phyloP scores from a whole-genome alignment of 169 alveolate genomes.

The Ichthyophthirius multifiliis region DNA sequence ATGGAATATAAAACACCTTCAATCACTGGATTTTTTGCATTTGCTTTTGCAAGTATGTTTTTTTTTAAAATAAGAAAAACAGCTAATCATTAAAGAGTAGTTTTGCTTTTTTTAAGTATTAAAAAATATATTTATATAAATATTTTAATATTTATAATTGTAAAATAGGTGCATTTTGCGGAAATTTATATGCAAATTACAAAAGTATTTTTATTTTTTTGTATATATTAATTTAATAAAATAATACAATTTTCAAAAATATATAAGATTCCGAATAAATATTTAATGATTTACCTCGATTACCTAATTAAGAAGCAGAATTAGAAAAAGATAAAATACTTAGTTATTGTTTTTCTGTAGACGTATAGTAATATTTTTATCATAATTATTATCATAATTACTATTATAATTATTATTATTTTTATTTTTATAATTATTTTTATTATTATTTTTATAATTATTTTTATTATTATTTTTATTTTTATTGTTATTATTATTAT shows the following conservation, averaged over 20 bases:
- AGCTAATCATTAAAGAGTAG: background rate
- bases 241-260: background rate
- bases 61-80: background rate
- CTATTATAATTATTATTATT: no score
- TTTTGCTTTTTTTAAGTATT: background rate
- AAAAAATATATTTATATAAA: no score
- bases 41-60: background rate
- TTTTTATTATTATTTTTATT: no score
- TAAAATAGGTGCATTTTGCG: background rate
- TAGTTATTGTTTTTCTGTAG: conserved; percentile 35
- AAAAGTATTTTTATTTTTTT: background rate
- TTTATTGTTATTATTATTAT: no score
- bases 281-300: conserved; percentile 23
- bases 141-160: background rate
- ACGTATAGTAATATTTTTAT: conserved; percentile 4
- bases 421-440: no score
- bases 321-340: conserved; percentile 15
- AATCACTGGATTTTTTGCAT: background rate
- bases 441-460: no score
- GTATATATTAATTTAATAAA: background rate
- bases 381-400: no score
- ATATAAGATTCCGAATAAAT: conserved; percentile 19
- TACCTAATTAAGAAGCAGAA: conserved; percentile 23
- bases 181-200: background rate
- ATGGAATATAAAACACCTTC: background rate